A percentile compares a stretch with the other conserved stretches of the same genome.
Conservation (phyloP, 1,284 basidiomycete species). For the Naganishia cerealis region DNA sequence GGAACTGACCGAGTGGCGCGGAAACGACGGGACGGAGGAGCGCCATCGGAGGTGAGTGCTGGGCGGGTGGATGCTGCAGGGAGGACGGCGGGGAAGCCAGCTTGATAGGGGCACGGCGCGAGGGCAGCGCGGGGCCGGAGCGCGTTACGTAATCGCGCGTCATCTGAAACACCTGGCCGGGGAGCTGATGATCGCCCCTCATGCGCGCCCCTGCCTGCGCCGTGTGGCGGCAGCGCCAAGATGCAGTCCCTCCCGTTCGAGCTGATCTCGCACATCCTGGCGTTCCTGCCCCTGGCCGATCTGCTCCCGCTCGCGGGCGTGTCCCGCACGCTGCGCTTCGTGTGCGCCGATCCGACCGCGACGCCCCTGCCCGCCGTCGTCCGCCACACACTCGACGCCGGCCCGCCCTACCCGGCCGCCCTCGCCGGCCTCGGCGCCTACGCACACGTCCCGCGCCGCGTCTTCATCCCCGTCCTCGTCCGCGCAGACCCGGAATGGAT, state of each 20-base stretch:
- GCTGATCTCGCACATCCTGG: conserved; percentile 27
- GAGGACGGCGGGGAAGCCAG: not conserved
- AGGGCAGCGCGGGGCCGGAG: not conserved
- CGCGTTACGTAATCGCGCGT: conserved; percentile 2
- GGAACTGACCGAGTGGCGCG: conserved; percentile 50
- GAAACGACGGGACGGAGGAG: conserved; percentile 53
- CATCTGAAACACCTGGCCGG: conserved; percentile 1
- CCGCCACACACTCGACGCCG: conserved; percentile 33
- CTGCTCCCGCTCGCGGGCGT: conserved; percentile 44
- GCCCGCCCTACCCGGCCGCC: conserved; percentile 43
- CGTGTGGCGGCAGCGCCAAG: no score
- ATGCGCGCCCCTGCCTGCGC: not conserved
- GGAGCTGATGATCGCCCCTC: not conserved
- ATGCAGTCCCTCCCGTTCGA: conserved; percentile 14
- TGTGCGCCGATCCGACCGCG: conserved; percentile 40
- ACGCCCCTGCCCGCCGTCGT: conserved; percentile 44
- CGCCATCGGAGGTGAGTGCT: no score
- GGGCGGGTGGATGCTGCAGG: not conserved
- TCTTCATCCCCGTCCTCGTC: conserved; percentile 46
- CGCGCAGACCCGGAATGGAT: conserved; percentile 47
- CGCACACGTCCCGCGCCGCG: conserved; percentile 37
- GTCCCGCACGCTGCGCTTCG: conserved; percentile 39
- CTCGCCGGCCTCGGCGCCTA: conserved; percentile 45
- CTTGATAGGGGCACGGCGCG: no score
- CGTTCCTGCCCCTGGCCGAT: conserved; percentile 42